phyloP scores from a whole-genome alignment of 2,329 filamentous ascomycete species.

The Lachnellula cervina region DNA sequence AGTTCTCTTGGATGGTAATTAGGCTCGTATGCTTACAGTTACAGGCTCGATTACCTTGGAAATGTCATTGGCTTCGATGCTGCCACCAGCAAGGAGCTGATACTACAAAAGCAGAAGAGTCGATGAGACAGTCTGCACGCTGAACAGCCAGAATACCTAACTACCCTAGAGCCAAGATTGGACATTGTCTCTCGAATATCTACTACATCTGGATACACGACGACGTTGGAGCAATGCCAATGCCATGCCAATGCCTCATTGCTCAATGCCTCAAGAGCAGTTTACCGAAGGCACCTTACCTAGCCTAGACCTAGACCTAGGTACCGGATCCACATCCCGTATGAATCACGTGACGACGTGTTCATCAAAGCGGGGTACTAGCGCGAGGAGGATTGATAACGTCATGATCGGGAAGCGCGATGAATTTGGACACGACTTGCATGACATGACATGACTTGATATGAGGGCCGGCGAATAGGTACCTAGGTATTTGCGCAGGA shows the following conservation, averaged over 20 bases:
- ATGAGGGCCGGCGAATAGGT: neutral
- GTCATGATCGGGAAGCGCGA: neutral
- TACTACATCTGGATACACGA: neutral
- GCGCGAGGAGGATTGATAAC: neutral
- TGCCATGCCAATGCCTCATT: neutral
- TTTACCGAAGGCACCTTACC: too few species aligned
- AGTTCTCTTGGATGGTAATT: constrained; percentile 32
- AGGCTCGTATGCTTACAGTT: constrained; percentile 9
- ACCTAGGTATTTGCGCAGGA: constrained; percentile 8
- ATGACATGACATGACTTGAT: neutral
- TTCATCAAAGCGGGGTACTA: neutral
- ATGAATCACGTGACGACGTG: neutral
- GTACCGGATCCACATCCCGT: neutral
- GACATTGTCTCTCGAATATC: neutral
- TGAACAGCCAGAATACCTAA: too few species aligned
- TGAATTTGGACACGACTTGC: neutral
- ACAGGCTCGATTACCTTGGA: constrained; percentile 59
- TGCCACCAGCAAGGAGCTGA: constrained; percentile 22
- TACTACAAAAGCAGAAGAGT: constrained; percentile 15
- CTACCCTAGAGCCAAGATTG: neutral
- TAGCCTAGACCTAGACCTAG: too few species aligned
- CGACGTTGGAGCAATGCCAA: neutral
- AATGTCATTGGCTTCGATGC: constrained; percentile 49
- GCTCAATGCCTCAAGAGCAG: neutral
- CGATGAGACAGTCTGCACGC: constrained; percentile 10